Conservation (phyloP, 106 monocot genomes). For the Acorus calamus region DNA sequence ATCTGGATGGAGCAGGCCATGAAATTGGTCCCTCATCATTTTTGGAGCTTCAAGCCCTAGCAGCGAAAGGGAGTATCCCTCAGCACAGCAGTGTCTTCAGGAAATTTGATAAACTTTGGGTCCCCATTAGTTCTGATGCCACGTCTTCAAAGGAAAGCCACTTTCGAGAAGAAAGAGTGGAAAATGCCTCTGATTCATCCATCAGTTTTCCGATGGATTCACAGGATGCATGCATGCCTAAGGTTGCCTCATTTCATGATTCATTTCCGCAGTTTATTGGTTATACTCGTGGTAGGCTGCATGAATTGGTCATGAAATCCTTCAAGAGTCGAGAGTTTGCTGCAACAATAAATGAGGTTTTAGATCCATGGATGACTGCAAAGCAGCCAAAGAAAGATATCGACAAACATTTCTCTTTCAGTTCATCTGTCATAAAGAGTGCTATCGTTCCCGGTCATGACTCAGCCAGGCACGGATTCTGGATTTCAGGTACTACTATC, state of each 20-base stretch:
- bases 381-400: conserved; percentile 83
- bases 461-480: conserved; percentile 36
- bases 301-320: conserved; percentile 97
- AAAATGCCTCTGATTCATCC: conserved; percentile 9
- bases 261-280: conserved; percentile 84
- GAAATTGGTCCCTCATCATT: conserved; percentile 89
- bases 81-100: conserved; percentile 74
- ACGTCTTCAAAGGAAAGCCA: conserved; percentile 6
- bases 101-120: conserved; percentile 84
- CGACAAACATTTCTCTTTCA: conserved; percentile 63
- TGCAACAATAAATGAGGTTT: conserved; percentile 83
- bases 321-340: conserved; percentile 95
- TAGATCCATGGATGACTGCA: conserved; percentile 86
- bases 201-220: not conserved
- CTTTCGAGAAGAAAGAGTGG: conserved; percentile 15
- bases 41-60: conserved; percentile 58
- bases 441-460: conserved; percentile 39
- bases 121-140: conserved; percentile 39
- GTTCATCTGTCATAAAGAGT: conserved; percentile 56
- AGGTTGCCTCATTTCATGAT: conserved; percentile 39
- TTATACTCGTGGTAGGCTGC: conserved; percentile 78
- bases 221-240: not conserved
- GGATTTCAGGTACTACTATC: conserved; percentile 53
- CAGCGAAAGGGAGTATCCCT: conserved; percentile 44
- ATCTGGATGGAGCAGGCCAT: conserved; percentile 82